Evolutionary conservation across 1,284 basidiomycete genomes (phyloP).

Genomic region (Cryptococcus sp.): DNA sequence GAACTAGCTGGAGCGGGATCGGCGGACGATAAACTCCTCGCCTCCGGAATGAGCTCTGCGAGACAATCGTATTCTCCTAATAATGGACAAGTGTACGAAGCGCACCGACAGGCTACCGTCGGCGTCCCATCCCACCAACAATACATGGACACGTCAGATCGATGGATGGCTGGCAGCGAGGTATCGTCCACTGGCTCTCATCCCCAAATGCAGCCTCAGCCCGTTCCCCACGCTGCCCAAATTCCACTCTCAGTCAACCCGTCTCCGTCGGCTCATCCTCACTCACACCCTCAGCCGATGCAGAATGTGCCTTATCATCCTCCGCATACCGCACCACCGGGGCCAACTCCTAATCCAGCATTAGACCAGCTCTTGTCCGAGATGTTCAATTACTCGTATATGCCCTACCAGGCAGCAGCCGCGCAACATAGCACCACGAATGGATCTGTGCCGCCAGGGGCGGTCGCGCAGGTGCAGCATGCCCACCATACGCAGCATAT

Average conservation of each 20-base stretch:
- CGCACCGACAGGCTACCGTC: conserved; percentile 2
- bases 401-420: not conserved
- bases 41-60: not conserved
- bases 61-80: not conserved
- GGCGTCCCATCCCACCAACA: conserved; percentile 15
- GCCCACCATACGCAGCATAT: not conserved
- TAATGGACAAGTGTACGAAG: conserved; percentile 3
- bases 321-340: not conserved
- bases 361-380: conserved; percentile 25
- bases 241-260: not conserved
- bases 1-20: conserved; percentile 6
- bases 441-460: conserved; percentile 2
- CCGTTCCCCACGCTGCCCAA: not conserved
- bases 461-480: not conserved
- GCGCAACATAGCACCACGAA: not conserved
- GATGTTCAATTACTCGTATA: conserved; percentile 24
- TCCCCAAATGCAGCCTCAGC: not conserved
- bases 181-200: not conserved
- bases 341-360: conserved; percentile 4
- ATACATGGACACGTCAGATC: conserved; percentile 41
- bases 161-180: conserved; percentile 39
- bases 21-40: conserved; percentile 3
- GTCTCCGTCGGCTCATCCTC: not conserved
- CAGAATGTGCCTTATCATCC: not conserved
- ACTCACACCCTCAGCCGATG: not conserved